Base-by-base conservation (phyloP, 2,329 filamentous ascomycete genomes). In the Botrytis fragariae region DNA sequence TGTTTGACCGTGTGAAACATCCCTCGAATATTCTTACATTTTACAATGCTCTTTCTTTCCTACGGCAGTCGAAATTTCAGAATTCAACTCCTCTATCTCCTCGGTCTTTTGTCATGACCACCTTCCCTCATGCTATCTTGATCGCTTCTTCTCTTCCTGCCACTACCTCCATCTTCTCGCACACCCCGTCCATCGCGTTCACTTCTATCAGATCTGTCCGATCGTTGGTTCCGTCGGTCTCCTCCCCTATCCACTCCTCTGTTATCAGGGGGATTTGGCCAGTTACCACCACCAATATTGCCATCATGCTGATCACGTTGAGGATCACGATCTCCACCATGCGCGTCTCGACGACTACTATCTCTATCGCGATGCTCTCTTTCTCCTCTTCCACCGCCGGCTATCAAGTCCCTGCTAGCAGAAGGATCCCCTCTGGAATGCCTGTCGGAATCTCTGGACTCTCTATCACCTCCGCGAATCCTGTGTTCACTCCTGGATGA, bases 41-140 rank as follows among this genome's bases (percentile, higher is more conserved):
- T 64, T 64, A 64, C n/a, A 54, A 67, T 48, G 9, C 37, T 72
- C 29, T 48, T 22, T 59, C 37, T 57, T 57, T 42, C 18, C 16
- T 29, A 25, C 29, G 6, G 25, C 14, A 51, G 8, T 39, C 14
- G 35, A 29, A 35, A 22, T 25, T 71, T 54, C 63, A 62, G 32
- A 76, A 60, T 61, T 48, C 72, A 44, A 9, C 63, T 72, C 51
- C 5, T 74, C 64, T 75, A 78, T 72, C 77, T 75, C 59, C 79
- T 75, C 18, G 75, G 74, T 73, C 79, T 77, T 74, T 80, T 81
- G 35, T 79, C 77, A 68, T 76, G 82, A 80, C 69, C 80, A 83
- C 75, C 79, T 32, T 76, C 73, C 54, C 79, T 78, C 67, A 77
- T 64, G 25, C 71, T 72, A 22, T 77, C 78, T 65, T 78, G 80